Base-by-base conservation (phyloP, 2,329 filamentous ascomycete species). In the Colletotrichum sp. region DNA sequence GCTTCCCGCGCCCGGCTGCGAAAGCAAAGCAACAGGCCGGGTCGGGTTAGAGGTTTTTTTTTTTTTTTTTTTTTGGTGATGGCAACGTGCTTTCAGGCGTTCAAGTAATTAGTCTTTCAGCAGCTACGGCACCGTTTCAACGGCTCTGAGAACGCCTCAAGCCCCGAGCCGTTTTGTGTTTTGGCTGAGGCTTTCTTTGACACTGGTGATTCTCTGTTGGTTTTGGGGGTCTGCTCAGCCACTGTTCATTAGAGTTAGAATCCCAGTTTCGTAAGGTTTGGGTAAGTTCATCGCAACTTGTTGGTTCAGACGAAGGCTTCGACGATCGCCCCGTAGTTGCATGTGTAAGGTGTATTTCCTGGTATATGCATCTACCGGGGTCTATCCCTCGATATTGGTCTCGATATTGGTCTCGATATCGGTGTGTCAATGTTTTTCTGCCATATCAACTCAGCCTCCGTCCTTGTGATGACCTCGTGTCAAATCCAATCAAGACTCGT, bases 331-430 rank as follows among this genome's bases (percentile, higher is more conserved):
- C 27, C 55, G 55, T 58, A 58, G 7, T 58, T 36, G n/a, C 60
- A 22, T 15, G 28, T 64, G 32, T 36, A 0, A 36, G 34, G 15
- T 8, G 32, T 27, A 10, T 3, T 12, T 58, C 16, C 6, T 25
- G 0, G 13, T 58, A 4, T 18, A 64, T 64, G 60, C 60, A 39
- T n/a, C 8, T 64, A 39, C 13, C 60, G 60, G 28, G 32, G 60
- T 0, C 7, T 0, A 6, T 27, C 3, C 5, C 32, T 2, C 13
- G n/a, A n/a, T n/a, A n/a, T n/a, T n/a, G n/a, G n/a, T n/a, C n/a
- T n/a, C n/a, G n/a, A n/a, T n/a, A n/a, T n/a, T n/a, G n/a, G n/a
- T n/a, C n/a, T n/a, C n/a, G n/a, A n/a, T 5, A 4, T 10, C 5
- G 10, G 18, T 0, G 18, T 48, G 39, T 48, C 5, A 48, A 12